phyloP scores from a whole-genome alignment of 352 stramenopile species.

The Phytophthora constricta region DNA sequence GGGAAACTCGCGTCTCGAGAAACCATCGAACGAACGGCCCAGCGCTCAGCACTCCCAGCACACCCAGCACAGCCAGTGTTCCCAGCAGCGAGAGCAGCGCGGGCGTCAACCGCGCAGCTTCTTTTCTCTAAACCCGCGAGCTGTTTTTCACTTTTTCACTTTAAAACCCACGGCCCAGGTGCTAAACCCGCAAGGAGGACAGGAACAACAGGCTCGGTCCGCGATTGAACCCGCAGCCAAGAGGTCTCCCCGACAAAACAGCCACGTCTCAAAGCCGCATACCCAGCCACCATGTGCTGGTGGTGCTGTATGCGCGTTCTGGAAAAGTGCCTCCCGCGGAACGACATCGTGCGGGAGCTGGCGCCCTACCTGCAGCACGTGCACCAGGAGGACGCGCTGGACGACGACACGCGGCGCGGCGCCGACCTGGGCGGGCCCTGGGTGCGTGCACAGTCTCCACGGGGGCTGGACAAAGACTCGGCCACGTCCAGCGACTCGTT shows the following conservation, averaged over 20 bases:
- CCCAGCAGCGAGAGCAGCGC: not conserved
- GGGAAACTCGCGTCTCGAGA: not conserved
- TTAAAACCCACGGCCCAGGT: no score
- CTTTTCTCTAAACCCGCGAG: no score
- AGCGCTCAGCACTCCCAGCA: not conserved
- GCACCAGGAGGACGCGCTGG: conserved; percentile 69
- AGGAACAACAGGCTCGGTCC: not conserved
- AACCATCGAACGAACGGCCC: not conserved
- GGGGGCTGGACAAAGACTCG: conserved; percentile 68
- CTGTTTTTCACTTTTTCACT: no score
- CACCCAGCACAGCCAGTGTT: no score
- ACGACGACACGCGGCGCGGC: conserved; percentile 60
- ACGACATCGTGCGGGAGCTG: conserved; percentile 88
- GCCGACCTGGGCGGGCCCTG: conserved; percentile 49
- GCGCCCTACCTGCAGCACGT: conserved; percentile 88
- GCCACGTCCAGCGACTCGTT: conserved; percentile 69
- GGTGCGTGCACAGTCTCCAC: conserved; percentile 53
- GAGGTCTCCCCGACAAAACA: not conserved
- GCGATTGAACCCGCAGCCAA: not conserved
- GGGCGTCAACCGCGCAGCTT: not conserved
- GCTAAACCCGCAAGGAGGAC: not conserved
- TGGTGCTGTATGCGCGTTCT: conserved; percentile 90
- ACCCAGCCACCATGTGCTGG: conserved; percentile 64
- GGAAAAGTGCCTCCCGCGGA: conserved; percentile 86
- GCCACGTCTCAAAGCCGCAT: not conserved